Conservation (phyloP, 768 basidiomycete genomes). For the Tephrocybe sp. region DNA sequence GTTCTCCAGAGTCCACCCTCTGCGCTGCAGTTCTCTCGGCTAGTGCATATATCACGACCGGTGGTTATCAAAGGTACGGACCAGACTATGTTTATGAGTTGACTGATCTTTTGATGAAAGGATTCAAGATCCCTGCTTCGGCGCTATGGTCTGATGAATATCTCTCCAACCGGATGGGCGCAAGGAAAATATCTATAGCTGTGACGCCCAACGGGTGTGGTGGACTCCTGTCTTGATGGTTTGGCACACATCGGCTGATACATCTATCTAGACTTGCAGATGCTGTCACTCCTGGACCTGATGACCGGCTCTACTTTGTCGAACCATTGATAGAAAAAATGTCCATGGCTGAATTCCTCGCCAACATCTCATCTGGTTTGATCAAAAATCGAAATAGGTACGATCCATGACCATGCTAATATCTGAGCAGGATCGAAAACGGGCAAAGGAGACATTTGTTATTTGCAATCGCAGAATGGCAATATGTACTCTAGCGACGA, state of each 20-base stretch:
- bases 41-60: constrained; percentile 69
- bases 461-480: constrained; percentile 91
- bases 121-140: constrained; percentile 44
- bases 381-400: constrained; percentile 1
- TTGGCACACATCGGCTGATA: constrained; percentile 6
- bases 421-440: constrained; percentile 3
- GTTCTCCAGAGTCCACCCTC: constrained; percentile 56
- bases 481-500: constrained; percentile 62
- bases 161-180: constrained; percentile 53
- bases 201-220: constrained; percentile 79
- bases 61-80: constrained; percentile 65
- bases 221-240: constrained; percentile 17
- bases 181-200: constrained; percentile 62
- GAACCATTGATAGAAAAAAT: constrained; percentile 73
- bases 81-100: neutral
- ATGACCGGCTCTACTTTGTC: constrained; percentile 63
- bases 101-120: constrained; percentile 28
- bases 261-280: constrained; percentile 62
- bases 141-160: constrained; percentile 67
- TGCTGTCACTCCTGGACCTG: constrained; percentile 54
- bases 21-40: constrained; percentile 63
- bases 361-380: constrained; percentile 32
- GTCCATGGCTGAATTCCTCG: constrained; percentile 57
- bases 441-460: constrained; percentile 42
- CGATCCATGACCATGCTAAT: neutral